Conservation (phyloP, 495 filamentous ascomycete genomes). For the Neurospora sp. region DNA sequence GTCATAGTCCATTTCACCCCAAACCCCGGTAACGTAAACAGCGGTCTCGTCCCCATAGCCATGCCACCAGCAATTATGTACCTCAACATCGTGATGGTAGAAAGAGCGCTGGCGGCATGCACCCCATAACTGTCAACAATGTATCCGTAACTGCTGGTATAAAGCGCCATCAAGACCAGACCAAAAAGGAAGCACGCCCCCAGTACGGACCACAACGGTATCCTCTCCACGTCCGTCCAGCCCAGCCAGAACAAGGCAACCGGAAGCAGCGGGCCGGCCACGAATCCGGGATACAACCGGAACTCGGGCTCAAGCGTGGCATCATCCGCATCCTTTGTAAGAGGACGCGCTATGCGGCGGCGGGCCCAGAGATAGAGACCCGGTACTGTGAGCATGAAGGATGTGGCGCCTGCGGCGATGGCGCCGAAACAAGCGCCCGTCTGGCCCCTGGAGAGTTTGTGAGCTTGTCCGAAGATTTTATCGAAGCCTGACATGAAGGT, state of each 20-base stretch:
- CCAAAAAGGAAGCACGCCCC: slow-evolving; percentile 24
- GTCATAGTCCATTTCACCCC: slow-evolving; percentile 31
- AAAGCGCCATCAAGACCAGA: slow-evolving; percentile 24
- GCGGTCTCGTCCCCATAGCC: slow-evolving; percentile 26
- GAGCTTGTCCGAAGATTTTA: slow-evolving; percentile 51
- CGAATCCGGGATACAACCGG: slow-evolving; percentile 48
- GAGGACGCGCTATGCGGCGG: neutral
- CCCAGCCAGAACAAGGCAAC: slow-evolving; percentile 55
- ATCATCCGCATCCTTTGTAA: slow-evolving; percentile 25
- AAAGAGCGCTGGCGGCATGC: slow-evolving; percentile 35
- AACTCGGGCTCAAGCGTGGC: slow-evolving; percentile 39
- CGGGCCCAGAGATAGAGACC: slow-evolving; percentile 46
- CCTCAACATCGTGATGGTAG: slow-evolving; percentile 40
- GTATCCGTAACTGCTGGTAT: slow-evolving; percentile 44
- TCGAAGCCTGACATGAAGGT: slow-evolving; percentile 57
- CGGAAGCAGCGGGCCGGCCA: slow-evolving; percentile 46
- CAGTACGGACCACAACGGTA: slow-evolving; percentile 31
- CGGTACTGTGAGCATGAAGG: slow-evolving; percentile 38
- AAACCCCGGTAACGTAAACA: slow-evolving; percentile 18
- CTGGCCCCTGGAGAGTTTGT: slow-evolving; percentile 42
- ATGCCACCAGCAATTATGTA: slow-evolving; percentile 44
- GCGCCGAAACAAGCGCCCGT: slow-evolving; percentile 50
- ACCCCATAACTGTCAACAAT: slow-evolving; percentile 46
- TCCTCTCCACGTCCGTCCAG: slow-evolving; percentile 40
- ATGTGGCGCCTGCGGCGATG: slow-evolving; percentile 45